Base-by-base conservation (phyloP, 2,329 filamentous ascomycete species). In the Penicillium sp. region DNA sequence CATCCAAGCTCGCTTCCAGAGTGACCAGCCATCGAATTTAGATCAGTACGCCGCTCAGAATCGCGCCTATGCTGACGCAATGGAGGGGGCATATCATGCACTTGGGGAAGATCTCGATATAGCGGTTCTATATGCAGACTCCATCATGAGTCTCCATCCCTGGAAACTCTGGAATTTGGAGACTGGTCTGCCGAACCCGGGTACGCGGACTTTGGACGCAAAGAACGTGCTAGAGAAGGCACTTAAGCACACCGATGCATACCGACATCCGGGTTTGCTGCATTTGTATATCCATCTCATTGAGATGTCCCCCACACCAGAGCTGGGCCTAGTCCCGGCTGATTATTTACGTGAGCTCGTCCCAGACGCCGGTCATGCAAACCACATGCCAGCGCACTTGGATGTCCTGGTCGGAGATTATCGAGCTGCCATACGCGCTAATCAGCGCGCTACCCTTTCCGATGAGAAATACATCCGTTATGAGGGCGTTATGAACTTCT, bases 231-330 rank as follows among this genome's bases (percentile, higher is more conserved):
- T 90, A 2, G 87, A 90, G 31, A 74, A 70, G 3, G 86, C 85
- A 0, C 73, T 93, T 19, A 66, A 72, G 1, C 76, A 79, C 3
- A 70, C 79, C 1, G 79, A 77, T 16, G 82, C 79, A 1, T 70
- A 78, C 3, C 64, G 76, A 7, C 90, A 95, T 65, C 87, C 90
- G 0, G 90, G 89, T 0, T 72, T 92, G 0, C 77, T 91, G 6
- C 90, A 93, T 70, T 74, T 91, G 31, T 92, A 92, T 70, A 89
- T 91, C 39, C 89, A 91, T 64, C 81, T 90, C 3, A 89, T 90
- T 79, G 89, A 92, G 68, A 91, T 91, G 89, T 91, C 88, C 0
- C 75, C 78, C 0, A 80, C 77, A 0, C 89, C 89, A 0, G 89
- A 90, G 68, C 69, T 74, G 1, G 89, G 86, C 1, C 70, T 90